A percentile compares a stretch with the other conserved stretches of the same genome.
Evolutionary conservation across 2,329 filamentous ascomycete species (phyloP).

Genomic region (Xylariaceae sp.): DNA sequence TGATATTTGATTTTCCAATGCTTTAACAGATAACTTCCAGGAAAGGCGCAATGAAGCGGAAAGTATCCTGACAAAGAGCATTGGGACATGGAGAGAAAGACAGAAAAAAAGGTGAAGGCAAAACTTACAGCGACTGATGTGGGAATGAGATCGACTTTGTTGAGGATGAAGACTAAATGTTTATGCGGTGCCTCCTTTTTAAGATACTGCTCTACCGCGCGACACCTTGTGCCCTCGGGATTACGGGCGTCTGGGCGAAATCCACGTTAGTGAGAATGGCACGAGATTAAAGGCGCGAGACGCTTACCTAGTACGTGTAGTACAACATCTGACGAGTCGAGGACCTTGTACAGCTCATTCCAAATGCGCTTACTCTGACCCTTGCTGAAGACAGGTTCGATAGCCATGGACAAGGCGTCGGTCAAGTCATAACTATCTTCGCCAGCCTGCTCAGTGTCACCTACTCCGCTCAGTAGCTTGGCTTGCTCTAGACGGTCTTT

Average conservation of each 20-base stretch:
- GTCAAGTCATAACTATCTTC: conserved; percentile 35
- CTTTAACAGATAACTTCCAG: conserved; percentile 96
- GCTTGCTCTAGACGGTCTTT: conserved; percentile 75
- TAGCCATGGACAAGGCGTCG: conserved; percentile 54
- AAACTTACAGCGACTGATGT: conserved; percentile 89
- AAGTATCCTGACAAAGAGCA: conserved; percentile 81
- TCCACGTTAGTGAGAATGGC: conserved; percentile 32
- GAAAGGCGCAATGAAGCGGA: conserved; percentile 49
- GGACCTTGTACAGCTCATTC: conserved; percentile 68
- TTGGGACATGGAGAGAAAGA: conserved; percentile 47
- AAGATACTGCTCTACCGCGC: conserved; percentile 88
- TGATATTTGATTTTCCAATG: conserved; percentile 86
- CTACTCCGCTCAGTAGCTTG: conserved; percentile 66
- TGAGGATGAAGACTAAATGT: conserved; percentile 71
- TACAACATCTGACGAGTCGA: conserved; percentile 73
- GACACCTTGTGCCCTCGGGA: conserved; percentile 83
- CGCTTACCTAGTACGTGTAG: conserved; percentile 62
- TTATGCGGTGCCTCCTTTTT: conserved; percentile 92
- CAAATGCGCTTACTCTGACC: conserved; percentile 90
- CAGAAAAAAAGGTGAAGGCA: conserved; percentile 10
- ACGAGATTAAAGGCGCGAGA: not conserved
- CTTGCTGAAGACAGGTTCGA: conserved; percentile 86
- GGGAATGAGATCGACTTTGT: conserved; percentile 90
- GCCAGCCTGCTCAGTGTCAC: conserved; percentile 41
- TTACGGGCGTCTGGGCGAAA: conserved; percentile 65